Evolutionary conservation across 2,329 filamentous ascomycete species (phyloP).

Genomic region (Cryphonectria carpinicola): DNA sequence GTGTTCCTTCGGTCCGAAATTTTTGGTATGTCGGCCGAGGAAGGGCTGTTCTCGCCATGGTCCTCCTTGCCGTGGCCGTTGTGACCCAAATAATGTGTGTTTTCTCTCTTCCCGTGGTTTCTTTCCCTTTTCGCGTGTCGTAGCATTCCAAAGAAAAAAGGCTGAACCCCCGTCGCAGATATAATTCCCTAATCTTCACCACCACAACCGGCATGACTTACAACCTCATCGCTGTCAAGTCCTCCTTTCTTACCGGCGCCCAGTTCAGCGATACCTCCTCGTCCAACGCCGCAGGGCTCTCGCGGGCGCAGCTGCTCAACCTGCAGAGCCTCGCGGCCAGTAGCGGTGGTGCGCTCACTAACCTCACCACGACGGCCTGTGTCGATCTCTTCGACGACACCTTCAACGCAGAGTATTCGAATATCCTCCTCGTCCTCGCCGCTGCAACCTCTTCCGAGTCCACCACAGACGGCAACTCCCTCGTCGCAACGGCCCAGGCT

Average conservation of each 20-base stretch:
- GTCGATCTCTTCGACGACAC: constrained; percentile 38
- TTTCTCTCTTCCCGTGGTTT: neutral
- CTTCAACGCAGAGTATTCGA: constrained; percentile 40
- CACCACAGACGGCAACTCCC: constrained; percentile 39
- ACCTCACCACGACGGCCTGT: constrained; percentile 40
- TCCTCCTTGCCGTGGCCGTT: constrained; percentile 48
- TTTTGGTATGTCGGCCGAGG: constrained; percentile 47
- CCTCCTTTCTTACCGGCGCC: constrained; percentile 42
- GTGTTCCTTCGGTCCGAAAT: constrained; percentile 57
- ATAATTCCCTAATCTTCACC: constrained; percentile 56
- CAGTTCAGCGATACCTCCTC: constrained; percentile 41
- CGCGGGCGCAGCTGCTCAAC: constrained; percentile 39
- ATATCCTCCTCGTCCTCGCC: constrained; percentile 42
- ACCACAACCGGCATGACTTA: constrained; percentile 41
- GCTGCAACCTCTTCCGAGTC: constrained; percentile 30
- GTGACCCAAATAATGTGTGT: constrained; percentile 55
- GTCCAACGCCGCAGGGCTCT: constrained; percentile 42
- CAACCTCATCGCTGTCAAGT: constrained; percentile 41
- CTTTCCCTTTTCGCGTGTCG: neutral
- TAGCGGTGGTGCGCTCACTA: constrained; percentile 34
- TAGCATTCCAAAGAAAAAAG: neutral
- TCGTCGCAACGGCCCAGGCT: constrained; percentile 38
- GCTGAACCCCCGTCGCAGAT: constrained; percentile 40
- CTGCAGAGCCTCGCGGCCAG: constrained; percentile 42
- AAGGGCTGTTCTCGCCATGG: constrained; percentile 43